Evolutionary conservation across 345 rosid species (phyloP).

Genomic region (Salix exigua): DNA sequence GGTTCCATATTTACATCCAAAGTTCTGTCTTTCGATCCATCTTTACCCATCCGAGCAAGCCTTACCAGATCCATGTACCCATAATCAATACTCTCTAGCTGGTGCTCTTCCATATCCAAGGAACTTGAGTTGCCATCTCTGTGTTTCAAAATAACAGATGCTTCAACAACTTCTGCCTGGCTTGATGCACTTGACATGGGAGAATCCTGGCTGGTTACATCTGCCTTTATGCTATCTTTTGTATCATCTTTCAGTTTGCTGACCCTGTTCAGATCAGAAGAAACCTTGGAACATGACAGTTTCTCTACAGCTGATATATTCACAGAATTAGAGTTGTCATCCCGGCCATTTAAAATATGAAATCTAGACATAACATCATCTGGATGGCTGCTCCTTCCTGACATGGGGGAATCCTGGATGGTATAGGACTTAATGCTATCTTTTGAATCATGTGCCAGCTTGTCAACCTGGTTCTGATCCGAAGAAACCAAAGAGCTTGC

Average conservation of each 20-base stretch:
- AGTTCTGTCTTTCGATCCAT: conserved; percentile 8
- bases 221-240: conserved; percentile 6
- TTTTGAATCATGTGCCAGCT: neutral
- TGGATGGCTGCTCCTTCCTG: conserved; percentile 20
- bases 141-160: conserved; percentile 36
- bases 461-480: neutral
- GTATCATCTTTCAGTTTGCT: conserved; percentile 30
- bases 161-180: conserved; percentile 28
- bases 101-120: conserved; percentile 19
- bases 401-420: conserved; percentile 20
- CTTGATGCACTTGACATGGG: conserved; percentile 2
- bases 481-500: conserved; percentile 9
- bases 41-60: neutral
- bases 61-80: conserved; percentile 17
- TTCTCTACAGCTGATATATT: conserved; percentile 14
- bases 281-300: conserved; percentile 10
- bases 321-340: conserved; percentile 9
- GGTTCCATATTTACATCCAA: conserved; percentile 9
- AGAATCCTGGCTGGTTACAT: conserved; percentile 11
- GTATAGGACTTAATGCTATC: conserved; percentile 7
- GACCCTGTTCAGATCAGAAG: conserved; percentile 5
- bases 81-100: conserved; percentile 12
- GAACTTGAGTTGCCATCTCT: conserved; percentile 28
- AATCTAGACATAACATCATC: conserved; percentile 59
- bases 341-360: conserved; percentile 39